Evolutionary conservation across 192 early-diverging fungal genomes (phyloP).

Genomic region (Coemansia biformis): DNA sequence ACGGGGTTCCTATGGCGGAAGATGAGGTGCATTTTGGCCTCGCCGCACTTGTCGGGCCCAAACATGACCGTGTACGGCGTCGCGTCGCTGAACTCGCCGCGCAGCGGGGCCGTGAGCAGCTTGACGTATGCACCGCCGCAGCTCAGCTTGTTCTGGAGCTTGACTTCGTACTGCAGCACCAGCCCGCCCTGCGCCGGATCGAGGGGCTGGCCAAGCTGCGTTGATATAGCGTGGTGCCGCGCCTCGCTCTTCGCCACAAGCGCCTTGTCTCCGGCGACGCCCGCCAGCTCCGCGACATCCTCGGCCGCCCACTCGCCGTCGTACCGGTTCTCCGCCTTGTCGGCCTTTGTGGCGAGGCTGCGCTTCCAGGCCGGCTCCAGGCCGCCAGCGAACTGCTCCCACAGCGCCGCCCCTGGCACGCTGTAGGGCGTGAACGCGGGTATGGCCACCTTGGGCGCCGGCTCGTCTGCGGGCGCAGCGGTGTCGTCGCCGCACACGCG

Average conservation of each 20-base stretch:
- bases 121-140: conserved; percentile 95
- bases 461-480: not conserved
- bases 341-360: conserved; percentile 34
- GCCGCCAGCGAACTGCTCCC: conserved; percentile 40
- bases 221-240: conserved; percentile 83
- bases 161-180: conserved; percentile 88
- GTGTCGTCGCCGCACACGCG: conserved; percentile 5
- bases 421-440: conserved; percentile 31
- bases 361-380: conserved; percentile 22
- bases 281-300: conserved; percentile 54
- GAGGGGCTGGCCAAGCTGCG: conserved; percentile 61
- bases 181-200: conserved; percentile 69
- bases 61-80: conserved; percentile 91
- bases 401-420: conserved; percentile 26
- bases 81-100: conserved; percentile 50
- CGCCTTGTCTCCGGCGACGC: conserved; percentile 65
- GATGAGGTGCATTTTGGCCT: conserved; percentile 91
- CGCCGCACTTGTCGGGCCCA: conserved; percentile 91
- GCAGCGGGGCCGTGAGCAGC: conserved; percentile 36
- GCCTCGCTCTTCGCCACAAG: conserved; percentile 77
- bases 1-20: conserved; percentile 85
- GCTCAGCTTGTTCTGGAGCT: conserved; percentile 58
- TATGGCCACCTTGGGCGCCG: conserved; percentile 7
- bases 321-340: conserved; percentile 37
- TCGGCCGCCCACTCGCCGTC: conserved; percentile 83